Conservation (phyloP, 164 flowering plant species). For the Stephania japonica region DNA sequence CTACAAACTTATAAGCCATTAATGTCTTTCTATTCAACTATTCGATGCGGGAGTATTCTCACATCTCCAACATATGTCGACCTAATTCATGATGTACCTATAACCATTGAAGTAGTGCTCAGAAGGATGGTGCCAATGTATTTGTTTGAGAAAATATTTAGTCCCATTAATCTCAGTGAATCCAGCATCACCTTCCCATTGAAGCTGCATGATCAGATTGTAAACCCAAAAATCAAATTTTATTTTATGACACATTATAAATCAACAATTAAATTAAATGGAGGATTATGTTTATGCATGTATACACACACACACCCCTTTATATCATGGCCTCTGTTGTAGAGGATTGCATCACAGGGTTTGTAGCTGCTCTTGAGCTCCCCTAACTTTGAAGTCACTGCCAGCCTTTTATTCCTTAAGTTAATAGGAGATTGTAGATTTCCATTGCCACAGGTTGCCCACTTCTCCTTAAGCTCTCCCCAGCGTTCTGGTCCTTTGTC, state of each 20-base stretch:
- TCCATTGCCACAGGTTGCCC: constrained; percentile 45
- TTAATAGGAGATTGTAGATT: constrained; percentile 51
- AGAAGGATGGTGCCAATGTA: too few relatives aligned
- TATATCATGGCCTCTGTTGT: constrained; percentile 46
- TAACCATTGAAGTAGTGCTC: constrained; percentile 56
- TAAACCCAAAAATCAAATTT: too few relatives aligned
- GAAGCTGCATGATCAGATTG: constrained; percentile 32
- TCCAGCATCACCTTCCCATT: constrained; percentile 46
- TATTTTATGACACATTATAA: too few relatives aligned
- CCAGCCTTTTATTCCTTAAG: constrained; percentile 21
- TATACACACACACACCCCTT: too few relatives aligned
- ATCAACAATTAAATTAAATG: too few relatives aligned
- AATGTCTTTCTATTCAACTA: too few relatives aligned
- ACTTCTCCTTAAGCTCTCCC: constrained; percentile 37
- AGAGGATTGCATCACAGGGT: constrained; percentile 27
- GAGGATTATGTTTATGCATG: too few relatives aligned
- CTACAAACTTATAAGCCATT: too few relatives aligned
- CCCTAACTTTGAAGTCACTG: constrained; percentile 9
- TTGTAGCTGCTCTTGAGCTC: constrained; percentile 24
- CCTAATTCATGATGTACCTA: constrained; percentile 24
- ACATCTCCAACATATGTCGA: too few relatives aligned
- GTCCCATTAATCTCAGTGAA: constrained; percentile 33
- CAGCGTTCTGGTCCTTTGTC: too few relatives aligned
- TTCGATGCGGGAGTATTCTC: too few relatives aligned
- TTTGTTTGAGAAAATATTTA: too few relatives aligned